Conservation (phyloP, 1,139 yeast genomes). For the Kodamaea ohmeri region DNA sequence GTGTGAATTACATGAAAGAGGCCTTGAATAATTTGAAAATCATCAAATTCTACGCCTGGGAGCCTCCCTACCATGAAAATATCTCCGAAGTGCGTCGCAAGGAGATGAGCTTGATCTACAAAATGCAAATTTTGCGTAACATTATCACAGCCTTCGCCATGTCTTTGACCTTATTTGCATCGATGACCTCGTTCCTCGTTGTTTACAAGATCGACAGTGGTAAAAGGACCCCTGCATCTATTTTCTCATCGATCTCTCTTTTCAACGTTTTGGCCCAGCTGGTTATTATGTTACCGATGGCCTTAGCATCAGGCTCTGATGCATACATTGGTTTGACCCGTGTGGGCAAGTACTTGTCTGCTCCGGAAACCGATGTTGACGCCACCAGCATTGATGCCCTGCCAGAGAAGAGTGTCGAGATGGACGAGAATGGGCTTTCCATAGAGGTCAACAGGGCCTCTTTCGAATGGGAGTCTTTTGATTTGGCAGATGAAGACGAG, state of each 20-base stretch:
- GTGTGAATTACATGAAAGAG: conserved; percentile 63
- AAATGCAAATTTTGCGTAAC: conserved; percentile 56
- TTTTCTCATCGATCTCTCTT: conserved; percentile 78
- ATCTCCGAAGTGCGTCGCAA: conserved; percentile 45
- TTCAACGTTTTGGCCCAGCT: conserved; percentile 58
- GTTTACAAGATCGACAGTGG: conserved; percentile 49
- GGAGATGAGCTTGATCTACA: conserved; percentile 50
- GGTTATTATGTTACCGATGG: conserved; percentile 66
- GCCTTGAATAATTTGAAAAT: conserved; percentile 62
- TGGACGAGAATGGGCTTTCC: conserved; percentile 18
- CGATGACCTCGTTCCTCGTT: conserved; percentile 71
- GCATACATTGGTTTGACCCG: conserved; percentile 64
- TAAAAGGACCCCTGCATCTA: conserved; percentile 58
- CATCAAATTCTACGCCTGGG: conserved; percentile 72
- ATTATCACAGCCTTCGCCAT: conserved; percentile 56
- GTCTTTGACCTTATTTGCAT: conserved; percentile 63
- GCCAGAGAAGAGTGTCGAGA: conserved; percentile 12
- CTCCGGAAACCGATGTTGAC: conserved; percentile 24
- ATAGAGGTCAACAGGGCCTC: conserved; percentile 25
- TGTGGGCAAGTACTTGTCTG: conserved; percentile 49
- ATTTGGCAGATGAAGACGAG: conserved; percentile 13
- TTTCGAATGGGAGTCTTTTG: conserved; percentile 66
- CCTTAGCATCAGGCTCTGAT: conserved; percentile 65
- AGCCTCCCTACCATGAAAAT: conserved; percentile 50
- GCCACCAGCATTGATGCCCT: conserved; percentile 20